Base-by-base conservation (phyloP, 371 early-diverging fungal species). In the Rhizomucor miehei region DNA sequence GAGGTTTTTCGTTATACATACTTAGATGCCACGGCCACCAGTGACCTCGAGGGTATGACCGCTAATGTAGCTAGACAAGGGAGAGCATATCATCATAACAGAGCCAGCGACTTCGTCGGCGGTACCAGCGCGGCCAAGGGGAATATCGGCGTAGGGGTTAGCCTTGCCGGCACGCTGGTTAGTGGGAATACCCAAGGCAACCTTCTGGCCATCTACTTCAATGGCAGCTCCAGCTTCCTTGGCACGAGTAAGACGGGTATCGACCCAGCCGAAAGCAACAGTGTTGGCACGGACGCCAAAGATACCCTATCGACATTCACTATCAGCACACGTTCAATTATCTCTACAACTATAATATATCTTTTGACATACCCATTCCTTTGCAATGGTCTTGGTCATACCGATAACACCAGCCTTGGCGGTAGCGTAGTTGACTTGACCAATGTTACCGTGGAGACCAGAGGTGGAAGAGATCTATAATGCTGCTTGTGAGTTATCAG, bases 21-120 rank as follows among this genome's bases (percentile, higher is more conserved):
- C 39, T 75, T 82, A 86, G 62, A 86, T 86, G 51, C 86, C 86
- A 67, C 77, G 79, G 59, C 87, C 87, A 62, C 87, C 87, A 55
- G 85, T 85, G 54, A 85, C 82, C 72, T 85, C 83, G 52, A 86
- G 69, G 40, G 83, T 82, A 48, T 80, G 80, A 37, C 87, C 87
- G 53, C 85, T 81, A 47, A 87, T 59, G 57, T 82, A 87, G 52
- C 70, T 67, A 10, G 83, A 68, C 51, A 84, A 69, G n/a, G 85
- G 85, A 51, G 81, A 74, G 76, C 79, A 81, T 52, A 87, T 69
- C 73, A 80, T 69, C 66, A 85, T 53, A 62, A 85, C 73, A 39
- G 81, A 79, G 23, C 80, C 81, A 63, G 86, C 87, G 39, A 85
- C 87, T 56, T 86, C 87, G 34, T 86, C 87, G 29, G 85, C 73